phyloP scores from a whole-genome alignment of 108 stramenopile genomes.

The Skeletonema marinoi region DNA sequence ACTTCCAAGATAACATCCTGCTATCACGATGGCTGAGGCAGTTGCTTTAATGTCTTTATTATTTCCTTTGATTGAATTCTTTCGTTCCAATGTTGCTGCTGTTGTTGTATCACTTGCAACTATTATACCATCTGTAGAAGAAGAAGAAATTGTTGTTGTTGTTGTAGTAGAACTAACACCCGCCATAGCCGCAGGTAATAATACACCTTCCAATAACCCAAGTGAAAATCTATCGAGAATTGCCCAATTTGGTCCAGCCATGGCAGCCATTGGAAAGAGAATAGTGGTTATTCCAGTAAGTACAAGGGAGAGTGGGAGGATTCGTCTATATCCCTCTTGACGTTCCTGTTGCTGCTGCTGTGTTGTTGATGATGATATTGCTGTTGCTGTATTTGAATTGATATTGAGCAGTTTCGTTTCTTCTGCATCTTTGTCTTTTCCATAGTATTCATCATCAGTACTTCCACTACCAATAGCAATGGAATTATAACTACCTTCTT shows the following conservation, averaged over 20 bases:
- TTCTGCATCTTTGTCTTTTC: too few relatives aligned
- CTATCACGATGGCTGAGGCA: slow-evolving; percentile 37
- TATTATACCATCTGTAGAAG: neutral
- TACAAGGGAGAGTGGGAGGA: slow-evolving; percentile 26
- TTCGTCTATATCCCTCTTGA: neutral
- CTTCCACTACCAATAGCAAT: neutral
- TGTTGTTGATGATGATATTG: neutral
- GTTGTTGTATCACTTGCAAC: too few relatives aligned
- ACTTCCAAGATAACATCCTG: slow-evolving; percentile 46
- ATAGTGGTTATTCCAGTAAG: slow-evolving; percentile 37
- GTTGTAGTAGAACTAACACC: slow-evolving; percentile 30
- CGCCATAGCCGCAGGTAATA: slow-evolving; percentile 44
- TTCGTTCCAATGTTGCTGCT: too few relatives aligned
- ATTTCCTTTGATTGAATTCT: neutral
- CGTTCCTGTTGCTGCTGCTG: neutral
- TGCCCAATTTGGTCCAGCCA: slow-evolving; percentile 19
- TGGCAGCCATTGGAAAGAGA: slow-evolving; percentile 28
- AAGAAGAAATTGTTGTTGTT: neutral
- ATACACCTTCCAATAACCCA: slow-evolving; percentile 40
- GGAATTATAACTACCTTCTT: too few relatives aligned
- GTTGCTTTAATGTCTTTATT: slow-evolving; percentile 26
- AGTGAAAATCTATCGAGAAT: slow-evolving; percentile 33
- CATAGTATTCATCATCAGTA: neutral
- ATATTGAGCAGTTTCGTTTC: neutral
- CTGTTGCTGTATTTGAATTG: neutral